Percentiles rank a stretch among this genome's conserved stretches.
Conservation (phyloP, 805 yeast genomes). For the Barnettozyma siamensis region DNA sequence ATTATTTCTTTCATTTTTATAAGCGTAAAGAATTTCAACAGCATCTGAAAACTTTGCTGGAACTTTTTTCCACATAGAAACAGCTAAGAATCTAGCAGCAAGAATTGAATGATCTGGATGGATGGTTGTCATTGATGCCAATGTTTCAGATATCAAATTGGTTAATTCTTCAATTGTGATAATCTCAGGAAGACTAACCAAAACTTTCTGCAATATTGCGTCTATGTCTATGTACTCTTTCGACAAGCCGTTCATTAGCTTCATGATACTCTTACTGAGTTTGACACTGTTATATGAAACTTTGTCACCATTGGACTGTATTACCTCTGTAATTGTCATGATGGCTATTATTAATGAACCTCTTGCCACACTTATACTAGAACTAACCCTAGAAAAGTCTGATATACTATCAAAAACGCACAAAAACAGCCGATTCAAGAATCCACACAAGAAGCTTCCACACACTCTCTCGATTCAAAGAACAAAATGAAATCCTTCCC, state of each 20-base stretch:
- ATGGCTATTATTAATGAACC: background rate
- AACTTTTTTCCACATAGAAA: constrained; percentile 91
- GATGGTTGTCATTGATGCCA: constrained; percentile 94
- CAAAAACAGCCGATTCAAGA: no score
- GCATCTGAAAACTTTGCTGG: constrained; percentile 79
- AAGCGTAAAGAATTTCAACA: constrained; percentile 62
- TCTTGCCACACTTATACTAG: no score
- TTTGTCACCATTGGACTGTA: background rate
- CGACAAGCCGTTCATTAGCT: background rate
- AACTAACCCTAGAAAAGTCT: no score
- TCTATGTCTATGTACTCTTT: constrained; percentile 1
- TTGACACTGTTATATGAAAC: background rate
- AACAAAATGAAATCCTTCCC: no score
- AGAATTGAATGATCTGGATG: constrained; percentile 95
- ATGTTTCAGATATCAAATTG: constrained; percentile 87
- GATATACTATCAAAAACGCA: no score
- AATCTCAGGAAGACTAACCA: constrained; percentile 66
- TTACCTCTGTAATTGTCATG: constrained; percentile 1
- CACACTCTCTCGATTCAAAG: no score
- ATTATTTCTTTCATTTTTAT: constrained; percentile 75
- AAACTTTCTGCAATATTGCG: constrained; percentile 1
- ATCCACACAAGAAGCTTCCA: no score
- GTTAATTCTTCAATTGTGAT: constrained; percentile 84
- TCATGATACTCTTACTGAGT: background rate
- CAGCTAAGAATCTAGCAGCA: constrained; percentile 95